A percentile compares a stretch with the other conserved stretches of the same genome.
phyloP scores from a whole-genome alignment of 1,139 yeast species.

The Pneumocystis oryctolagi region DNA sequence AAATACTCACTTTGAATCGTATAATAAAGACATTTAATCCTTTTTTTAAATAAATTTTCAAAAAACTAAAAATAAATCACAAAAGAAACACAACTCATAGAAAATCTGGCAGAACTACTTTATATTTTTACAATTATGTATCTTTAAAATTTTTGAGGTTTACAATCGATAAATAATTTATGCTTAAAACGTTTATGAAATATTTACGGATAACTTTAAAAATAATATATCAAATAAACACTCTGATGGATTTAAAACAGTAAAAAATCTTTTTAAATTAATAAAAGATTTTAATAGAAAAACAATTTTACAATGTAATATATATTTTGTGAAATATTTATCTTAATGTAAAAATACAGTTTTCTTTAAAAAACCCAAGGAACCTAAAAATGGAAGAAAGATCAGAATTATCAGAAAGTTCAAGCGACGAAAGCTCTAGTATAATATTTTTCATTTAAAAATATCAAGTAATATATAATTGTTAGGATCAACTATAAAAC shows the following conservation, averaged over 20 bases:
- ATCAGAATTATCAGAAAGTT: background rate
- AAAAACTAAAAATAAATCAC: background rate
- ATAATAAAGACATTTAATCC: background rate
- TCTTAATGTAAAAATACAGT: background rate
- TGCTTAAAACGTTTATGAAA: background rate
- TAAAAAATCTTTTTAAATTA: background rate
- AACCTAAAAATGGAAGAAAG: background rate
- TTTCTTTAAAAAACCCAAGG: background rate
- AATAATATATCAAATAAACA: background rate
- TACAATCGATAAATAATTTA: background rate
- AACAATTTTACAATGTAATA: background rate
- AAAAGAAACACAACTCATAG: too few species aligned
- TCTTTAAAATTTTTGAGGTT: background rate
- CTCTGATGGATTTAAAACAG: background rate
- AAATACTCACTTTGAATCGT: slow-evolving; percentile 2
- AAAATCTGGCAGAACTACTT: background rate
- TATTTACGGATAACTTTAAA: background rate
- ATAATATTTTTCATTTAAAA: background rate
- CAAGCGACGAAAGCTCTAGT: background rate
- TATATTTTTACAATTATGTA: background rate
- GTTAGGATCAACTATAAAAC: background rate
- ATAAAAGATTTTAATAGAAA: background rate
- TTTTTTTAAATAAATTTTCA: slow-evolving; percentile 15
- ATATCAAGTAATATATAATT: background rate
- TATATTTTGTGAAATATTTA: too few species aligned